Evolutionary conservation across 1,139 yeast species (phyloP), one percentile per base, ranked within the genome.

Genomic region (Petasospora rhodanensis): DNA sequence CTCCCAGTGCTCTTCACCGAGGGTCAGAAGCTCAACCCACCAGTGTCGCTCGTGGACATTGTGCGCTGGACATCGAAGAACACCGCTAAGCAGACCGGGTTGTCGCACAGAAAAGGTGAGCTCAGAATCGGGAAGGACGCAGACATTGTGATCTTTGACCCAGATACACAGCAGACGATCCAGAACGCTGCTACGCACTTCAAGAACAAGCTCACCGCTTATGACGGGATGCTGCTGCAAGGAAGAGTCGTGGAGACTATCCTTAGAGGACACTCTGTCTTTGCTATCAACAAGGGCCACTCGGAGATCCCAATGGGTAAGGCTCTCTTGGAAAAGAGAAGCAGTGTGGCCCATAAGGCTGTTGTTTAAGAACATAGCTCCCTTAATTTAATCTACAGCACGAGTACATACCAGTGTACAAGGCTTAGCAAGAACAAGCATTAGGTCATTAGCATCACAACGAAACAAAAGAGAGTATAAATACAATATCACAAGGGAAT

Each of bases 131-230:
- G 96, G 0, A 71, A 69, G 52, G 96, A 87, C 59, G 96, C 96
- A 0, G 97, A 89, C 58, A 74, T 89, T 46, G 76, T 82, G 28
- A 66, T 89, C 7, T 85, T 87, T 55, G 93, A 89, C 55, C 77
- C 85, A 7, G 63, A 67, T 10, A 68, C 66, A 9, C 56, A 54
- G 29, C 81, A 80, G 56, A 57, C 57, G 4, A 71, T 87, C 28
- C 66, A 67, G 13, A 81, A 84, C 56, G 63, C 68, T 18, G 67
- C 72, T 34, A 70, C 85, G 20, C 74, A 59, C 47, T 89, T 84
- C 66, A 87, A 85, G 51, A 87, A 89, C 62, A 87, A 87, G 56
- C 59, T 86, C 39, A 82, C 95, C 2, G 95, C 96, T 0, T 89
- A 85, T 55, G 69, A 84, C 49, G 94, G 94, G 5, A 67, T 66